Conservation (phyloP, 78 protist genomes). For the Abeoforma whisleri region DNA sequence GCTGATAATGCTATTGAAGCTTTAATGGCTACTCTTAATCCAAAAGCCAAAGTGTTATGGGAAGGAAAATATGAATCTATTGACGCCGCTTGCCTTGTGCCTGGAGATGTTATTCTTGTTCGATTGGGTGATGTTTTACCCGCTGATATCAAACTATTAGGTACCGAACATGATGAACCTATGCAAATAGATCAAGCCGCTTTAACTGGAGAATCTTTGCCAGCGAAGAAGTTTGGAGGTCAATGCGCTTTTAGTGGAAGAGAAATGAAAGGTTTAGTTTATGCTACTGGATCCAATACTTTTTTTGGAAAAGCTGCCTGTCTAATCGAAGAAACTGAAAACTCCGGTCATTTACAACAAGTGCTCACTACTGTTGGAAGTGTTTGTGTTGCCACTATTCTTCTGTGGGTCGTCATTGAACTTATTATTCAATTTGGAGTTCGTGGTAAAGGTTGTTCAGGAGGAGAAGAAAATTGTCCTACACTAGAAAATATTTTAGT, state of each 20-base stretch:
- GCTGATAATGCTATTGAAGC: conserved; percentile 77
- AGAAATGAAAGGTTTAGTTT: conserved; percentile 62
- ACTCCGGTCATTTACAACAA: conserved; percentile 57
- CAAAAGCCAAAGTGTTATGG: conserved; percentile 44
- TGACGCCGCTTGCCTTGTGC: conserved; percentile 58
- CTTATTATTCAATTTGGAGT: conserved; percentile 49
- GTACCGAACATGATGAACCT: conserved; percentile 37
- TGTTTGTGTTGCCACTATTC: conserved; percentile 53
- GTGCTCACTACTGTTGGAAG: conserved; percentile 56
- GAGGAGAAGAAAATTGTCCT: conserved; percentile 30
- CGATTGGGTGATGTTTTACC: conserved; percentile 69
- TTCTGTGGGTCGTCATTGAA: conserved; percentile 52
- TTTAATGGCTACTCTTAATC: conserved; percentile 56
- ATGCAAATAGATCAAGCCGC: conserved; percentile 66
- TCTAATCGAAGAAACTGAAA: conserved; percentile 53
- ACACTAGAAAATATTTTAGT: conserved; percentile 53
- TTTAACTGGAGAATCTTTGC: conserved; percentile 74
- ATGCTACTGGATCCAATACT: conserved; percentile 72
- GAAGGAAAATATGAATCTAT: conserved; percentile 55
- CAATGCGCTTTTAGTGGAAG: conserved; percentile 62
- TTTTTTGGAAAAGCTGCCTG: conserved; percentile 74
- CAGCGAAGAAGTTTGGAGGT: conserved; percentile 46
- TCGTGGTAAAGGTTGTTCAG: conserved; percentile 19
- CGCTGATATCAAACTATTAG: conserved; percentile 63
- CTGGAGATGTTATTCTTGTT: conserved; percentile 74